phyloP scores from a whole-genome alignment of 257 asterid species.

The Nemophila menziesii region DNA sequence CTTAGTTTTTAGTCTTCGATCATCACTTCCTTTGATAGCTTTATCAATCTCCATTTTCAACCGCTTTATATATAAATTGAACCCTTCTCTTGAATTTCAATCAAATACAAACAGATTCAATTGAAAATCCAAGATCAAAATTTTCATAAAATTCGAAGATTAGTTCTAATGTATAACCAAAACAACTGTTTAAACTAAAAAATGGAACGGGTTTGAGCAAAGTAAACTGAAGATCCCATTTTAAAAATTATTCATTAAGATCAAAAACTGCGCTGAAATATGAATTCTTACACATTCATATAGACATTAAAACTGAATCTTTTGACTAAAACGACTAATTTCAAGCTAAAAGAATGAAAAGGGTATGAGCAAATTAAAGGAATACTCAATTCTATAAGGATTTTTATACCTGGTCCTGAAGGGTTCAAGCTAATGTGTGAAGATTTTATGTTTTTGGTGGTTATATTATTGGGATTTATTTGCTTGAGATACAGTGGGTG shows the following conservation, averaged over 20 bases:
- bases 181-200: not conserved
- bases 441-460: not conserved
- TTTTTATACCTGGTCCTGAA: not conserved
- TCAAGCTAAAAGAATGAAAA: too few species aligned
- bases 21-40: conserved; percentile 66
- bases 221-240: not conserved
- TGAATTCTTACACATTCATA: too few species aligned
- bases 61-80: conserved; percentile 1
- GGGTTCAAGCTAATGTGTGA: not conserved
- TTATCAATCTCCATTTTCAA: conserved; percentile 68
- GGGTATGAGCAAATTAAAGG: not conserved
- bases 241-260: too few species aligned
- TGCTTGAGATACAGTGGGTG: too few species aligned
- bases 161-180: not conserved
- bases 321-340: too few species aligned
- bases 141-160: not conserved
- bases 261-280: too few species aligned
- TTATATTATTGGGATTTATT: too few species aligned
- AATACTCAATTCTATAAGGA: not conserved
- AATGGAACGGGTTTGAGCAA: not conserved
- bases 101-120: not conserved
- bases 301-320: too few species aligned
- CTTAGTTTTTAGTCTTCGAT: conserved; percentile 70
- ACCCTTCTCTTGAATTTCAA: conserved; percentile 9
- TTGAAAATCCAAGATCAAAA: too few species aligned